Evolutionary conservation across 805 yeast genomes (phyloP), one percentile per base, ranked within the genome.

Genomic region (Osmozyma mogii): DNA sequence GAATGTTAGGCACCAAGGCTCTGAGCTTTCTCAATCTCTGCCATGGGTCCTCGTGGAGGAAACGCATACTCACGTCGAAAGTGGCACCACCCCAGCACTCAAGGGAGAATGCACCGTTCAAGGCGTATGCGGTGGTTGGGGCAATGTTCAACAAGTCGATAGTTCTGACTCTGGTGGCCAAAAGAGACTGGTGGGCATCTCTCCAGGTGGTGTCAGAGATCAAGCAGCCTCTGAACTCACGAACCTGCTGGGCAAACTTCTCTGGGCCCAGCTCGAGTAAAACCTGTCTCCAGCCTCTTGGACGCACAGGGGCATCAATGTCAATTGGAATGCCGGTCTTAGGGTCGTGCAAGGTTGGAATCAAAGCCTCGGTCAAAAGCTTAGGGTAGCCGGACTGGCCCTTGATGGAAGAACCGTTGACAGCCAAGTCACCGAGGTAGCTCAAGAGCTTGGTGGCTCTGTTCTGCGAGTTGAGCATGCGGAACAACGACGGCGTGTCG

Each of bases 21-120:
- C 98, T 77, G 60, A 92, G 68, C 59, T 75, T 72, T 58, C 95
- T 76, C 58, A 92, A 72, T 62, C 99, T 78, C 36, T 74, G 94
- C 99, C 99, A 92, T 43, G 99, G 99, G 58, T 88, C 96, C 69
- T 92, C 99, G 59, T 89, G 85, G 50, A 92, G 70, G 73, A 92
- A 92, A 62, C 99, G 78, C 97, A 92, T 88, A 32, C 95, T 82
- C 32, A 92, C 99, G 54, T 92, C 99, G 50, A 92, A 92, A 22
- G 99, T 92, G 32, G 99, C 99, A 63, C 99, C 99, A 65, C 99
- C 99, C 99, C 99, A 92, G 69, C 98, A 92, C 65, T 92, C 99
- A 32, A 92, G 68, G 12, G 99, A 92, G 58, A 87, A 92, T 3
- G 95, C 94, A 40, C 89, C 88, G 42, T 79, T 61, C 46, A 87